Evolutionary conservation across 805 yeast species (phyloP).

Genomic region (Blastobotrys peoriensis): DNA sequence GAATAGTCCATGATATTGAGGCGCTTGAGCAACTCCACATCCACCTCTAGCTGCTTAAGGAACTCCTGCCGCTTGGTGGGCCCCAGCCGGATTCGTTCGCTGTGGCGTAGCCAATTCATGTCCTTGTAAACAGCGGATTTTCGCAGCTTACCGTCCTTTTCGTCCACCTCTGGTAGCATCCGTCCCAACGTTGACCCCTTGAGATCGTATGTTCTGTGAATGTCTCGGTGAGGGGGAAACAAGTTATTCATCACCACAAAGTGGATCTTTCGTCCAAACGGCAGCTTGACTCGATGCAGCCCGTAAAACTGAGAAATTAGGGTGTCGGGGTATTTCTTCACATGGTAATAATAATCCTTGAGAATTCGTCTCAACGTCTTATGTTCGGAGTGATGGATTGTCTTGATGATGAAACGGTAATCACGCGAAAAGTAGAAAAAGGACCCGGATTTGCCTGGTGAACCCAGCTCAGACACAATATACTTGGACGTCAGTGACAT

Average conservation of each 20-base stretch:
- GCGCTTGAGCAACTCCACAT: constrained; percentile 63
- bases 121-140: constrained; percentile 63
- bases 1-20: constrained; percentile 96
- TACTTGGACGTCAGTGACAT: constrained; percentile 90
- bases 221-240: constrained; percentile 87
- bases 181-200: constrained; percentile 91
- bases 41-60: constrained; percentile 64
- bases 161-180: constrained; percentile 28
- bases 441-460: constrained; percentile 96
- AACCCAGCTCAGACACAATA: constrained; percentile 82
- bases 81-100: constrained; percentile 65
- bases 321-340: constrained; percentile 78
- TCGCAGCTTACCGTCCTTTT: constrained; percentile 19
- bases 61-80: constrained; percentile 58
- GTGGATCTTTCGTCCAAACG: constrained; percentile 74
- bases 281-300: constrained; percentile 86
- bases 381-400: constrained; percentile 92
- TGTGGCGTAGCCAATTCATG: constrained; percentile 73
- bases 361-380: constrained; percentile 68
- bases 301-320: constrained; percentile 95
- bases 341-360: constrained; percentile 73
- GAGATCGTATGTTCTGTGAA: constrained; percentile 80
- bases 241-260: constrained; percentile 95
- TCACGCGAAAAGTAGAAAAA: constrained; percentile 94
- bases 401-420: constrained; percentile 88